Percentiles rank a stretch among this genome's conserved stretches.
Evolutionary conservation across 1,284 basidiomycete species (phyloP).

Genomic region (Leccinum subrobustum): DNA sequence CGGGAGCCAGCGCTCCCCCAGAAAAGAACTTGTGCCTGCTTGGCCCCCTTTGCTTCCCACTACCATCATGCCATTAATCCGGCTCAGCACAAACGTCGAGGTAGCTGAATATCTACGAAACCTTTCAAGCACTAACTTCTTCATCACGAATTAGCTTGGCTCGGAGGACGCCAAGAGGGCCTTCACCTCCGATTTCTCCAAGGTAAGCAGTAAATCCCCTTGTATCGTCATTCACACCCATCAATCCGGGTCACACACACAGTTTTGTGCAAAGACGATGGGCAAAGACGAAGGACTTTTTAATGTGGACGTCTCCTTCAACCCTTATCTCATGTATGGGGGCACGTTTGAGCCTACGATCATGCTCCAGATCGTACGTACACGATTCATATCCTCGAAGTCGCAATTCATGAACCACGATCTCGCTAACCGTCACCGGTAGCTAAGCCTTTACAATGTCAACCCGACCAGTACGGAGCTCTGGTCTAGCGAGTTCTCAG

Average conservation of each 20-base stretch:
- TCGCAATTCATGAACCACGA: not conserved
- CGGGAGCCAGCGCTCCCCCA: not conserved
- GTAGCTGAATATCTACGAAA: not conserved
- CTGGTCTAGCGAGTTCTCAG: slow-evolving; percentile 56
- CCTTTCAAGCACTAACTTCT: not conserved
- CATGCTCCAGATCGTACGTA: slow-evolving; percentile 52
- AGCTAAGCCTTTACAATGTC: slow-evolving; percentile 60
- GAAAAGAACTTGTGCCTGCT: not conserved
- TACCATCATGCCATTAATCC: not conserved
- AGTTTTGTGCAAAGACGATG: slow-evolving; percentile 44
- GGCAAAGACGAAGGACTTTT: slow-evolving; percentile 56
- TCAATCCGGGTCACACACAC: not conserved
- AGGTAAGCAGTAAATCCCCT: not conserved
- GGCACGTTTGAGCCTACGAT: slow-evolving; percentile 66
- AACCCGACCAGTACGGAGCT: slow-evolving; percentile 45
- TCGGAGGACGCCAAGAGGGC: not conserved
- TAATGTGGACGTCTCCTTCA: slow-evolving; percentile 50
- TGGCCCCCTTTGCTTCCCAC: not conserved
- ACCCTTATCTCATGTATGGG: slow-evolving; percentile 55
- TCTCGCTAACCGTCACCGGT: not conserved
- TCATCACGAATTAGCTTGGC: not conserved
- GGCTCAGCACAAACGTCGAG: not conserved
- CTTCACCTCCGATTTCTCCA: not conserved
- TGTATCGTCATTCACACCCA: not conserved
- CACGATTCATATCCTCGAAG: not conserved